Base-by-base conservation (phyloP, 805 yeast genomes). In the Sugiyamaella lignohabitans region DNA sequence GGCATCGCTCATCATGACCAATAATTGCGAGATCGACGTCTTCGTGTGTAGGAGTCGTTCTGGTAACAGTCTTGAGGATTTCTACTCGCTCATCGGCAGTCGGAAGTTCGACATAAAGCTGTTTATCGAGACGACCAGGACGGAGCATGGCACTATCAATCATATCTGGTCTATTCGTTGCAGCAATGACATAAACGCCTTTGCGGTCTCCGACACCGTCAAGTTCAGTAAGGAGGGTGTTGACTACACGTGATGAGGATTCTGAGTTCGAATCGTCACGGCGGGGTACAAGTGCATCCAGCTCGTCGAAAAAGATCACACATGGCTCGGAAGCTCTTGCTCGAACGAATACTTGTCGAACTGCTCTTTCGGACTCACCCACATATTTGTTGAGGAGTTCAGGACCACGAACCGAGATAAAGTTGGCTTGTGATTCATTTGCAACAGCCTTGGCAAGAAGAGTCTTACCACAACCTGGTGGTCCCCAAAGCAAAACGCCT, bases 391-490 rank as follows among this genome's bases (percentile, higher is more conserved):
- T 91, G 56, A 91, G 72, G 38, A 93, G 68, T 63, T 93, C 98
- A 0, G 98, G 98, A 1, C 98, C 98, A 53, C 94, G 84, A 27
- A 93, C 88, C 8, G 96, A 85, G 34, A 93, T 93, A 65, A 93
- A 93, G 62, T 93, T 93, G 10, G 98, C 98, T 45, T 94, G 76
- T 0, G 96, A 87, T 65, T 93, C 98, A 62, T 91, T 91, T 8
- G 98, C 98, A 2, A 93, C 98, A 1, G 98, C 98, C 60, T 93
- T 93, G 1, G 98, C 98, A 23, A 93, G 71, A 42, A 93, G 71
- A 0, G 98, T 93, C 62, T 93, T 93, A 74, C 98, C 98, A 69
- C 98, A 93, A 32, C 98, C 98, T 2, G 98, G 98, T 1, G 98
- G 98, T 0, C 98, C 98, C 98, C 98, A 93, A 73, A 93, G 76